Conservation (phyloP, 768 basidiomycete species). For the Rossbeevera mucosa region DNA sequence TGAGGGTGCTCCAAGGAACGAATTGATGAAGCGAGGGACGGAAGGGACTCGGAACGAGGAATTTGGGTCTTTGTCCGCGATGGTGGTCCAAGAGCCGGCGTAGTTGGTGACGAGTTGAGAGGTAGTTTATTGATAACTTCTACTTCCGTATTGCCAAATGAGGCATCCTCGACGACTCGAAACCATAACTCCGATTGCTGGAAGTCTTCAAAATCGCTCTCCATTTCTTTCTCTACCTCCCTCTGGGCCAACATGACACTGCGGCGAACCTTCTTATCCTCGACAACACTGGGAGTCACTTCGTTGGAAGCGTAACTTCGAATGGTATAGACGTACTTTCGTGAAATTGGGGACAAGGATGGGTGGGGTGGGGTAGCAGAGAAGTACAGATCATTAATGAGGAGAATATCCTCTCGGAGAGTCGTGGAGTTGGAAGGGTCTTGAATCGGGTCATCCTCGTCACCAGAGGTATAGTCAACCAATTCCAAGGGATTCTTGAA, state of each 20-base stretch:
- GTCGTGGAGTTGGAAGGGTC: conserved; percentile 55
- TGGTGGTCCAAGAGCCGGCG: not conserved
- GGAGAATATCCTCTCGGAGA: conserved; percentile 79
- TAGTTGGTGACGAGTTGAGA: conserved; percentile 9
- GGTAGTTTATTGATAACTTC: conserved; percentile 5
- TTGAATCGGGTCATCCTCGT: conserved; percentile 59
- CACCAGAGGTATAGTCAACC: conserved; percentile 57
- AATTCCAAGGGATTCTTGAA: conserved; percentile 95
- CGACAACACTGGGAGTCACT: conserved; percentile 35
- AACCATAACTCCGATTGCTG: conserved; percentile 88
- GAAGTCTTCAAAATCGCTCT: conserved; percentile 88
- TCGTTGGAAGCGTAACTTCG: conserved; percentile 57
- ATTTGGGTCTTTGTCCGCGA: conserved; percentile 14
- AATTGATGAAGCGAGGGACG: conserved; percentile 24
- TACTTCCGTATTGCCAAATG: conserved; percentile 25
- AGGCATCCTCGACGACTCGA: conserved; percentile 73
- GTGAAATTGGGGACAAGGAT: conserved; percentile 58
- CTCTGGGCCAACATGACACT: conserved; percentile 81
- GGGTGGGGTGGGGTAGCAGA: conserved; percentile 53
- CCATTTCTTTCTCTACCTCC: conserved; percentile 86
- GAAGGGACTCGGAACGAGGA: conserved; percentile 36
- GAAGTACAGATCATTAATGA: conserved; percentile 90
- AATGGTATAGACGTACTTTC: conserved; percentile 67
- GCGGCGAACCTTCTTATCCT: conserved; percentile 58
- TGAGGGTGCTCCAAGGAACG: conserved; percentile 15